These are phyloP conservation scores for Epichloe hybrida DNA, from an alignment of 2,329 filamentous ascomycete species.

Conservation along the genomic window DNA sequence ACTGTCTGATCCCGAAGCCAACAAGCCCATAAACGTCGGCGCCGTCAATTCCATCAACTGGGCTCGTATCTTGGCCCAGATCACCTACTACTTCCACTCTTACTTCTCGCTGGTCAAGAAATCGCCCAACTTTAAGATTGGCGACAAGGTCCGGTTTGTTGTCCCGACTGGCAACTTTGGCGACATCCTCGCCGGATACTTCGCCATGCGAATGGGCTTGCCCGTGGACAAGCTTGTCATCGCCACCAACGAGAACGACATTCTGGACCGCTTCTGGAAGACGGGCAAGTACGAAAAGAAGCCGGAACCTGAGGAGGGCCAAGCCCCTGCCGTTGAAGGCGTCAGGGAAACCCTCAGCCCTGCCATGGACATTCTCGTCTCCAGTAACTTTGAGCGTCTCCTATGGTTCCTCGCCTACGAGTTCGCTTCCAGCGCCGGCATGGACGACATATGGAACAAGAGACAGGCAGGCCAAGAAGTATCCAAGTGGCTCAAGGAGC, in stretches of 20 bases:
- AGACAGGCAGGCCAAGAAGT: slow-evolving; percentile 66
- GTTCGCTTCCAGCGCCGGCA: slow-evolving; percentile 43
- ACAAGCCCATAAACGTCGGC: slow-evolving; percentile 68
- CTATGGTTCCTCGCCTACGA: slow-evolving; percentile 85
- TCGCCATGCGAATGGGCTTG: slow-evolving; percentile 80
- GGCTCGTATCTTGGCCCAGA: slow-evolving; percentile 89
- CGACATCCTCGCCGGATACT: slow-evolving; percentile 86
- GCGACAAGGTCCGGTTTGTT: slow-evolving; percentile 66
- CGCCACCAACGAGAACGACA: slow-evolving; percentile 95
- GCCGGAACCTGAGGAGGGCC: slow-evolving; percentile 31
- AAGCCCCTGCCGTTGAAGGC: slow-evolving; percentile 48
- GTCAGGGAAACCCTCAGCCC: slow-evolving; percentile 87
- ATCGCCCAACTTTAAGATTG: slow-evolving; percentile 45
- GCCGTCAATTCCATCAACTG: slow-evolving; percentile 97
- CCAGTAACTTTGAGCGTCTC: slow-evolving; percentile 90
- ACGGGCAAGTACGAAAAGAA: slow-evolving; percentile 84
- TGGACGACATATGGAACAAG: slow-evolving; percentile 53
- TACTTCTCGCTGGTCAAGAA: slow-evolving; percentile 69
- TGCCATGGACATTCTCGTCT: slow-evolving; percentile 96
- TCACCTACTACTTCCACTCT: slow-evolving; percentile 91
- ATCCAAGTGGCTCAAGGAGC: slow-evolving; percentile 58
- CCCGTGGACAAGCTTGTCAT: slow-evolving; percentile 80
- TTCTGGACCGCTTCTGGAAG: slow-evolving; percentile 89
- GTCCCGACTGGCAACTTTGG: slow-evolving; percentile 96
- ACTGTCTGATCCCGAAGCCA: slow-evolving; percentile 75